Conservation (phyloP, 106 monocot species). For the Posidonia australis region DNA sequence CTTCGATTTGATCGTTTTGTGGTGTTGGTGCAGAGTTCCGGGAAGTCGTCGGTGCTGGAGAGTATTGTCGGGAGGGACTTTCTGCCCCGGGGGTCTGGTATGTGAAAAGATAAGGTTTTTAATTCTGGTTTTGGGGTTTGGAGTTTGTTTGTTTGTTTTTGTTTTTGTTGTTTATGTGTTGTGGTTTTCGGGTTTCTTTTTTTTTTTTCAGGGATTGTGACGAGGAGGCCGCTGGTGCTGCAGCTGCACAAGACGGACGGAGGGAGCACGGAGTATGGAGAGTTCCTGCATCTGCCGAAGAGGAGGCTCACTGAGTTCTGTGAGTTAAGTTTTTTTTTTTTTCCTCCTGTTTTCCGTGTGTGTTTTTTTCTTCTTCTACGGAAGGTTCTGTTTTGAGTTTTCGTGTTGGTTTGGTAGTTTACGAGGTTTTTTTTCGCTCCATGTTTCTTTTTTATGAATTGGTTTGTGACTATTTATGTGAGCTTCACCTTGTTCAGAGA, state of each 20-base stretch:
- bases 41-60: slow-evolving; percentile 91
- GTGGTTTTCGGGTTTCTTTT: neutral
- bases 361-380: too few relatives aligned
- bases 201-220: slow-evolving; percentile 21
- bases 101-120: neutral
- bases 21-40: slow-evolving; percentile 46
- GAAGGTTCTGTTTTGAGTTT: too few relatives aligned
- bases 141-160: neutral
- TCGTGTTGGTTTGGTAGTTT: too few relatives aligned
- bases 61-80: slow-evolving; percentile 94
- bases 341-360: neutral
- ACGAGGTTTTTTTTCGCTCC: too few relatives aligned
- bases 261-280: slow-evolving; percentile 16
- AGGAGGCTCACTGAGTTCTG: slow-evolving; percentile 24
- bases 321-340: neutral
- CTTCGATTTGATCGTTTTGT: neutral
- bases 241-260: slow-evolving; percentile 24
- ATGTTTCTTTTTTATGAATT: too few relatives aligned
- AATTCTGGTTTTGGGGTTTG: neutral
- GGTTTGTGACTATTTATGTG: too few relatives aligned
- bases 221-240: slow-evolving; percentile 26
- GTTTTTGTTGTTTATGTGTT: neutral
- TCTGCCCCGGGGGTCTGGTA: slow-evolving; percentile 89
- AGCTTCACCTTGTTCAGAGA: too few relatives aligned
- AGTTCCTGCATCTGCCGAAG: slow-evolving; percentile 27